These are phyloP conservation scores for Bipolaris sorokiniana DNA, from an alignment of 2,329 filamentous ascomycete genomes.

Conservation along the genomic window DNA sequence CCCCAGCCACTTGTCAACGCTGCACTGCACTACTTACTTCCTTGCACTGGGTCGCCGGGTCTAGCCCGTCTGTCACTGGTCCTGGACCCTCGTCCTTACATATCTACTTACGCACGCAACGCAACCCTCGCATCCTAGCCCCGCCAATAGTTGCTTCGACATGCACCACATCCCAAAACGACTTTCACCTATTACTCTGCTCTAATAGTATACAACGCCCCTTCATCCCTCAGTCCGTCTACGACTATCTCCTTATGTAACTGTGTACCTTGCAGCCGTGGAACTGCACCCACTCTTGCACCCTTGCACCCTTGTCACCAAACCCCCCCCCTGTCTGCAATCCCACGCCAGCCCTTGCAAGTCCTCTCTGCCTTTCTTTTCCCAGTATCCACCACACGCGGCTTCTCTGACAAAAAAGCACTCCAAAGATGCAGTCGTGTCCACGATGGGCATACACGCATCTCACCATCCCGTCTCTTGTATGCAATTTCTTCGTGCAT, in stretches of 20 bases:
- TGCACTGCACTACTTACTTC: not conserved
- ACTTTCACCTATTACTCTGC: not conserved
- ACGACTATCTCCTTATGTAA: too few species aligned
- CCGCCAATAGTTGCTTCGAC: constrained; percentile 20
- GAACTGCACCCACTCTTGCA: constrained; percentile 16
- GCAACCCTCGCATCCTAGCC: constrained; percentile 15
- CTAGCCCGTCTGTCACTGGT: constrained; percentile 6
- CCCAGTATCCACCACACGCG: constrained; percentile 8
- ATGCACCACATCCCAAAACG: constrained; percentile 15
- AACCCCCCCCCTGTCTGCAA: constrained; percentile 11
- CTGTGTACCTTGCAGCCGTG: constrained; percentile 21
- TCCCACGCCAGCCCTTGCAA: too few species aligned
- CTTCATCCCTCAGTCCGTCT: too few species aligned
- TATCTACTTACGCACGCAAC: not conserved
- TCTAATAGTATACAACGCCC: too few species aligned
- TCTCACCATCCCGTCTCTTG: not conserved
- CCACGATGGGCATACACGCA: constrained; percentile 3
- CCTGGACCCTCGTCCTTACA: constrained; percentile 8
- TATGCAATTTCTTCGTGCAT: not conserved
- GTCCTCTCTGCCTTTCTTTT: not conserved
- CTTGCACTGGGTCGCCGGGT: not conserved
- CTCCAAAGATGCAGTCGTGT: not conserved
- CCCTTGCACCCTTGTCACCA: constrained; percentile 12
- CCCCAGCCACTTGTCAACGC: not conserved
- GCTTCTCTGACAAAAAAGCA: constrained; percentile 22